Base-by-base conservation (phyloP, 495 filamentous ascomycete species). In the Thozetella sp. region DNA sequence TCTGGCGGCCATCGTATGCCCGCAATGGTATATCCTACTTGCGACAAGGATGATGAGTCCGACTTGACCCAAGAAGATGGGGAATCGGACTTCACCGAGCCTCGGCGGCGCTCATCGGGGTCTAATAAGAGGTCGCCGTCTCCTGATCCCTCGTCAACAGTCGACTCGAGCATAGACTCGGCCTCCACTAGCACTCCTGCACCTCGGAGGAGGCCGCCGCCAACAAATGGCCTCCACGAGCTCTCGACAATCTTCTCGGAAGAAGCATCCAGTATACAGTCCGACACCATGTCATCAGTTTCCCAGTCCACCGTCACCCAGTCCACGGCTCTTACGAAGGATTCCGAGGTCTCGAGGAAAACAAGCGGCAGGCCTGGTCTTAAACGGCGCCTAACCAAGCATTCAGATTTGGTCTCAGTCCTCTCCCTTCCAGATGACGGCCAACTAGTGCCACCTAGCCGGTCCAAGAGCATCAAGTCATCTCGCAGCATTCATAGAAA, bases 391-490 rank as follows among this genome's bases (percentile, higher is more conserved):
- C 83, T 95, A 17, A 95, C 96, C 2, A 97, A 92, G 45, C 93
- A 97, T 74, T 92, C 92, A 13, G 96, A 98, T 72, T 80, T 98
- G 17, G 90, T 98, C 40, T 97, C 95, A 9, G 91, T 97, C 23
- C 79, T 98, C 6, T 98, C 96, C 0, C 74, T 90, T 48, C 86
- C 92, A 1, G 83, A 82, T 53, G 86, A 87, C 54, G 80, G 83
- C 60, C 87, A 78, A 30, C 55, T 73, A 2, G 54, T 63, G 1
- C 64, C 74, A 0, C 75, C 77, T 1, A 73, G 68, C 22, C 72
- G 75, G 53, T 72, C 63, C 2, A 84, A 77, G 63, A 93, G 90
- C 69, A 83, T 86, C 57, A 80, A 84, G 54, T 92, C 91, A 25
- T 81, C 85, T 9, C 79, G 85, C 48, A 93, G 92, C 65, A 84